Conservation (phyloP, 768 basidiomycete genomes). For the Xanthoconium stramineum region DNA sequence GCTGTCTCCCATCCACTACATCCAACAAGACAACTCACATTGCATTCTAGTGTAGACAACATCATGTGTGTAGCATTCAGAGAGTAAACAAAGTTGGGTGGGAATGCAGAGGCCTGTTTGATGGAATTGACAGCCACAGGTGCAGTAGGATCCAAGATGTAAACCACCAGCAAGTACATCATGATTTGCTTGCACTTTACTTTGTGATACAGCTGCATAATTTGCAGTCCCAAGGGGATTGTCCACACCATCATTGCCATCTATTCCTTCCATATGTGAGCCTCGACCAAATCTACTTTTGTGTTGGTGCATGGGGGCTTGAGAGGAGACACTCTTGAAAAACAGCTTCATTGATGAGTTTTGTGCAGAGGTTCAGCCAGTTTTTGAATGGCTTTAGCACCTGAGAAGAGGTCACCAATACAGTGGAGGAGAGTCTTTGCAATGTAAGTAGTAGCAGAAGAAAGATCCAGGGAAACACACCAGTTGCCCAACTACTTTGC, state of each 20-base stretch:
- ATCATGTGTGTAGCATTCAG: constrained; percentile 99
- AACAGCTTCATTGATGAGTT: constrained; percentile 83
- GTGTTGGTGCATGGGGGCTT: constrained; percentile 7
- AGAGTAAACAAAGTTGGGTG: constrained; percentile 97
- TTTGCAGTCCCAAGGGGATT: constrained; percentile 89
- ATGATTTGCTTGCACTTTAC: constrained; percentile 74
- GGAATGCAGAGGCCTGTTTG: constrained; percentile 96
- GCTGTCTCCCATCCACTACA: not conserved
- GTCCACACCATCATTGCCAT: constrained; percentile 98
- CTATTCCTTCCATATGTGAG: constrained; percentile 72
- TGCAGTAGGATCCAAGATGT: constrained; percentile 80
- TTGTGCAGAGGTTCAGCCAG: constrained; percentile 83
- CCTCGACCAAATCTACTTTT: constrained; percentile 24
- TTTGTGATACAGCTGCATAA: constrained; percentile 95
- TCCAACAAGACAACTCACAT: constrained; percentile 43
- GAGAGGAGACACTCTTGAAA: constrained; percentile 60
- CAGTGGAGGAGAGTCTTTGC: constrained; percentile 73
- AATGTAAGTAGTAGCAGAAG: constrained; percentile 64
- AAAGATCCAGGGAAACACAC: constrained; percentile 39
- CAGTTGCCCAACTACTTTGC: constrained; percentile 99
- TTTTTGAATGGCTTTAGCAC: constrained; percentile 87
- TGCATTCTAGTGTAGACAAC: constrained; percentile 88
- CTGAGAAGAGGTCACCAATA: constrained; percentile 90
- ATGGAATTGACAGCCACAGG: constrained; percentile 74
- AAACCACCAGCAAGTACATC: constrained; percentile 84